phyloP scores from a whole-genome alignment of 1,284 basidiomycete species.

The Ceratobasidium sp. region DNA sequence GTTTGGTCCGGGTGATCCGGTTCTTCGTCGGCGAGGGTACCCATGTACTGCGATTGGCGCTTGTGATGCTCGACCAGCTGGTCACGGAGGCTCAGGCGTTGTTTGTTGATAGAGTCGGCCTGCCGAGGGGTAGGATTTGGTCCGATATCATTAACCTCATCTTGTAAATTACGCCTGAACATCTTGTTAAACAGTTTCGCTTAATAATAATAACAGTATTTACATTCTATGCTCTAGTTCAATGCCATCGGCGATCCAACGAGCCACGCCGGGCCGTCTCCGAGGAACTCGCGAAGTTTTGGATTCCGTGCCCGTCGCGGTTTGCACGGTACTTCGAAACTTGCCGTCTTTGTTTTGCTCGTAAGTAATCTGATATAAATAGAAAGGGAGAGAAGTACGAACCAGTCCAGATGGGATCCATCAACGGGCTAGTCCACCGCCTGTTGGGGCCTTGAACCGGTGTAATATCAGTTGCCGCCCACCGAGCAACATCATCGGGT shows the following conservation, averaged over 20 bases:
- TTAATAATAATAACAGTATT: not conserved
- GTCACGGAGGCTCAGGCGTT: not conserved
- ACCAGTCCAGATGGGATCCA: slow-evolving; percentile 23
- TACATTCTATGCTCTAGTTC: slow-evolving; percentile 32
- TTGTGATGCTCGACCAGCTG: not conserved
- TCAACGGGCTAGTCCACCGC: slow-evolving; percentile 29
- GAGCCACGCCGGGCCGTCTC: slow-evolving; percentile 6
- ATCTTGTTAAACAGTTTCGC: too few relatives aligned
- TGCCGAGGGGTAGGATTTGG: not conserved
- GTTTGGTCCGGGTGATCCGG: slow-evolving; percentile 2
- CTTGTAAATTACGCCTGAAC: not conserved
- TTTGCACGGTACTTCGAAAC: not conserved
- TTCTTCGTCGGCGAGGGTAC: not conserved
- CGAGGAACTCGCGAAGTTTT: not conserved
- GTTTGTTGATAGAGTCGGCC: not conserved
- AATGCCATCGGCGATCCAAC: slow-evolving; percentile 21
- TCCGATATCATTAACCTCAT: not conserved
- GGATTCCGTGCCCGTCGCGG: not conserved
- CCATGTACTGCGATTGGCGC: not conserved
- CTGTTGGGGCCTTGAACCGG: not conserved
- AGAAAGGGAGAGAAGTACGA: not conserved
- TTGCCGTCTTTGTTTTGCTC: not conserved
- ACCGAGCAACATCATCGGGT: not conserved
- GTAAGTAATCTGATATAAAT: not conserved
- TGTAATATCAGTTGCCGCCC: not conserved